Conservation (phyloP, 1,284 basidiomycete genomes). For the Gymnopus androsaceus region DNA sequence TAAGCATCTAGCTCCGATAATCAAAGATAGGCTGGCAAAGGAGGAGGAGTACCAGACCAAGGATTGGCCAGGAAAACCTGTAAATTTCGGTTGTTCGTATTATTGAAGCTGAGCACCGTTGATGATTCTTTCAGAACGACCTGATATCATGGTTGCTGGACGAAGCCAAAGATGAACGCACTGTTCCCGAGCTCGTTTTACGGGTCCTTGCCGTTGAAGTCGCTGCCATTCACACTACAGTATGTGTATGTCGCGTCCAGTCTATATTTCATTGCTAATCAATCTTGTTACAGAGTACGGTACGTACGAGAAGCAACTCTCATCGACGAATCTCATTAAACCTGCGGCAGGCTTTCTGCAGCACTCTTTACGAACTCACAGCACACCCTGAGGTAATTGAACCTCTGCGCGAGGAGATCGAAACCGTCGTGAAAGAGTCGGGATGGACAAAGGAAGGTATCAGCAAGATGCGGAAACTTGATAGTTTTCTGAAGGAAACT, state of each 20-base stretch:
- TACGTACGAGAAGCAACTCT: background rate
- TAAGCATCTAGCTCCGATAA: constrained; percentile 1
- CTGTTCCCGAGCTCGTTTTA: constrained; percentile 3
- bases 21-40: constrained; percentile 5
- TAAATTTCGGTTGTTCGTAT: background rate
- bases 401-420: constrained; percentile 40
- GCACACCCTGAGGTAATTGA: constrained; percentile 33
- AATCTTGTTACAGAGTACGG: background rate
- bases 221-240: constrained; percentile 9
- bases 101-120: background rate
- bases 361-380: constrained; percentile 29
- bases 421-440: constrained; percentile 27
- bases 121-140: background rate
- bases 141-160: constrained; percentile 5
- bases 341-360: background rate
- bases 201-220: constrained; percentile 10
- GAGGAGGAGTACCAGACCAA: background rate
- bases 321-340: background rate
- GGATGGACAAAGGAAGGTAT: constrained; percentile 41
- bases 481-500: constrained; percentile 42
- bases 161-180: background rate
- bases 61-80: constrained; percentile 9
- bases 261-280: background rate
- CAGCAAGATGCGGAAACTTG: constrained; percentile 36
- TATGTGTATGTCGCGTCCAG: background rate